A percentile compares a stretch with the other conserved stretches of the same genome.
phyloP scores from a whole-genome alignment of 495 filamentous ascomycete genomes.

The Penicillium roqueforti region DNA sequence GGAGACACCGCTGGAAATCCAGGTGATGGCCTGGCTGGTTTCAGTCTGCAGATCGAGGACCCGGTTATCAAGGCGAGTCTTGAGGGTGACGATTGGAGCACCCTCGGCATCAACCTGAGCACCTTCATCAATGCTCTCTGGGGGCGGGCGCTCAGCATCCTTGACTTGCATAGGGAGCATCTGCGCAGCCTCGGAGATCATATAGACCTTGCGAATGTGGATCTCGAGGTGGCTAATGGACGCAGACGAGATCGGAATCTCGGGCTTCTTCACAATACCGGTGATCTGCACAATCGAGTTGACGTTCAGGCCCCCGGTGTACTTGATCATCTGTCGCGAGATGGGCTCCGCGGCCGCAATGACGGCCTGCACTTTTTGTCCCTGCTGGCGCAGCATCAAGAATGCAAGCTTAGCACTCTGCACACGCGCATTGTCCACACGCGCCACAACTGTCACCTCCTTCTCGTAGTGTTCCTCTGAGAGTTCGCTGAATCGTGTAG shows the following conservation, averaged over 20 bases:
- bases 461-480: constrained; percentile 61
- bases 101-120: constrained; percentile 44
- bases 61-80: constrained; percentile 81
- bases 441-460: constrained; percentile 73
- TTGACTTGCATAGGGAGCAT: constrained; percentile 72
- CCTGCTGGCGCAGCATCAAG: constrained; percentile 80
- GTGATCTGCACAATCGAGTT: constrained; percentile 79
- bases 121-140: constrained; percentile 44
- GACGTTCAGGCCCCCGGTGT: constrained; percentile 69
- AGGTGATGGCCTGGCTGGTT: constrained; percentile 79
- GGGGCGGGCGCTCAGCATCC: constrained; percentile 53
- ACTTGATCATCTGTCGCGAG: constrained; percentile 82
- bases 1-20: constrained; percentile 77
- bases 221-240: constrained; percentile 73
- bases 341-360: constrained; percentile 54
- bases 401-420: constrained; percentile 92
- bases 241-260: constrained; percentile 73
- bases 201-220: constrained; percentile 73
- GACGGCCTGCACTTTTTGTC: constrained; percentile 75
- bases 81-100: constrained; percentile 62
- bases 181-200: constrained; percentile 60
- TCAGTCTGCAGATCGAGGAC: constrained; percentile 87
- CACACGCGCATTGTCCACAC: constrained; percentile 79
- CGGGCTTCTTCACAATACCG: constrained; percentile 68
- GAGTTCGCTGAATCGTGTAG: constrained; percentile 43